phyloP scores from a whole-genome alignment of 2,329 filamentous ascomycete genomes.

The Xylariaceae sp. region DNA sequence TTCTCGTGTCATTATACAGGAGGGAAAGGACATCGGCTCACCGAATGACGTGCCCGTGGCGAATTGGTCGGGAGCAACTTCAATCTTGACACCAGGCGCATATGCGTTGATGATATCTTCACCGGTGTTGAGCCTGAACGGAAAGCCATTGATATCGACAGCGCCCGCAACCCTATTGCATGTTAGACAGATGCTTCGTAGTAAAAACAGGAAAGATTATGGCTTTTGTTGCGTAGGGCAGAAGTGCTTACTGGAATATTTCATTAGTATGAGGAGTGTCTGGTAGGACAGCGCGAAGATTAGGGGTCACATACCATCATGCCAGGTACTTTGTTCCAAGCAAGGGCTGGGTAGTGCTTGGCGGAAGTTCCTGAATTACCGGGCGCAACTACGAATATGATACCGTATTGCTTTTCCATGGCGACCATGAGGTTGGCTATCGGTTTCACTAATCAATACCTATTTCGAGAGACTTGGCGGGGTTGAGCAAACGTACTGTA shows the following conservation, averaged over 20 bases:
- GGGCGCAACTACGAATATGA: constrained; percentile 1
- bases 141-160: background rate
- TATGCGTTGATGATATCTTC: background rate
- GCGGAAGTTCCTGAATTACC: background rate
- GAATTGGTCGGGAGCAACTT: background rate
- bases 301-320: background rate
- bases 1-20: background rate
- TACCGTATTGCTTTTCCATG: constrained; percentile 1
- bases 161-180: background rate
- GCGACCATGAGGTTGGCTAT: background rate
- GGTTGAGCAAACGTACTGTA: background rate
- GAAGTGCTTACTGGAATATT: too few species aligned
- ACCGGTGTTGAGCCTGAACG: background rate
- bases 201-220: too few species aligned
- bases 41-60: constrained; percentile 1
- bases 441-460: too few species aligned
- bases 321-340: background rate
- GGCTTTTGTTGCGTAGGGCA: too few species aligned
- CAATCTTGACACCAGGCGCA: background rate
- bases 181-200: too few species aligned
- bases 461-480: too few species aligned
- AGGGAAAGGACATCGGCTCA: background rate
- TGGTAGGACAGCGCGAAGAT: too few species aligned
- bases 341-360: background rate
- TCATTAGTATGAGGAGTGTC: too few species aligned